Base-by-base conservation (phyloP, 495 filamentous ascomycete species). In the Aspergillus asperescens region DNA sequence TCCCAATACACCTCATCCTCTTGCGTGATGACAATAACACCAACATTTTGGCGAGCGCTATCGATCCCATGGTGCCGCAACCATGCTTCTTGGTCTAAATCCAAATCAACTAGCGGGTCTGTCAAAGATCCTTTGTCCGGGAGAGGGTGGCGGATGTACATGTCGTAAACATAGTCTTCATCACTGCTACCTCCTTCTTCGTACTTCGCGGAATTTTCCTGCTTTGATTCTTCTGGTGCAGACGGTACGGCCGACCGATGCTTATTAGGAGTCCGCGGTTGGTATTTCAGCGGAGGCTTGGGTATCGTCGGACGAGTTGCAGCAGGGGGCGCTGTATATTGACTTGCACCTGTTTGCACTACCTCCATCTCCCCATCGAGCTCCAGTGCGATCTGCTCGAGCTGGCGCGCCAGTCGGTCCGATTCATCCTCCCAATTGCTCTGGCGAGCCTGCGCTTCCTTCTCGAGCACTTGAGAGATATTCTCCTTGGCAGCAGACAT, bases 161-260 rank as follows among this genome's bases (percentile, higher is more conserved):
- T 81, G 57, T 86, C 83, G 62, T 82, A 81, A 40, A 84, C 80
- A 61, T 79, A 86, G 38, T 81, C 77, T n/a, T 56, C 66, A 8
- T 83, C 80, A 29, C 65, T 69, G 13, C 75, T 69, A 7, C 60
- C 62, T 18, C 66, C 65, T 48, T 60, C 58, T 50, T 60, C 58
- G 32, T 52, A 18, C 24, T 23, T 29, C 9, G 55, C 19, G 6
- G 37, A 18, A 12, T 35, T 32, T 25, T 38, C 52, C 40, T 52
- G 52, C 44, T 53, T 55, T 20, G 46, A 15, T 35, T 65, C 62
- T 31, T 57, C 41, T 29, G 28, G 34, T 22, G 27, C 28, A 13
- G 46, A 22, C 1, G 39, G 41, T 28, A 59, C 51, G 9, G 58
- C 57, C 5, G 55, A 37, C 35, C 63, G 60, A 40, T 58, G 65